Conservation (phyloP, 73 alveolate species). For the Blepharisma japonicum region DNA sequence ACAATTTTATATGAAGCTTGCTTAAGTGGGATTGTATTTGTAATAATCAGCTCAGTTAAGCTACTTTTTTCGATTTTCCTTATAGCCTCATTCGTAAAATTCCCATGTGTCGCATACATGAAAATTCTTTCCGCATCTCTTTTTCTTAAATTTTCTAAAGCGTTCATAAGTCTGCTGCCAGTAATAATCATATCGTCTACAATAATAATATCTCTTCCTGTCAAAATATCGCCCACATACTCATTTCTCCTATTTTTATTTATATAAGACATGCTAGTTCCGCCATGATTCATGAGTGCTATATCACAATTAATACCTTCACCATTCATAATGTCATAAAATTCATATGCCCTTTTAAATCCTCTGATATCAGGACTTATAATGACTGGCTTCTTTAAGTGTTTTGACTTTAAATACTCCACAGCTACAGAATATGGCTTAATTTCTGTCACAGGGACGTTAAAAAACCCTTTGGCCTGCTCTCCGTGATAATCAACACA, state of each 20-base stretch:
- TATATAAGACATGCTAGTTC: background rate
- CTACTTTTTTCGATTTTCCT: slow-evolving; percentile 6
- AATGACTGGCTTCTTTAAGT: background rate
- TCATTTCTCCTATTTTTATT: background rate
- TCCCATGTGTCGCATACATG: background rate
- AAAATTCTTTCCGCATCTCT: slow-evolving; percentile 15
- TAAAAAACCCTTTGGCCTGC: background rate
- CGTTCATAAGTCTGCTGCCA: background rate
- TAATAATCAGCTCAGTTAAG: slow-evolving; percentile 6
- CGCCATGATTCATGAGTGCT: background rate
- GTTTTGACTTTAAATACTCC: background rate
- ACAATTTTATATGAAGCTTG: background rate
- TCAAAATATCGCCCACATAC: background rate
- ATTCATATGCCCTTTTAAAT: background rate
- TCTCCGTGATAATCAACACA: slow-evolving; percentile 10
- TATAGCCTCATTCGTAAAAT: background rate
- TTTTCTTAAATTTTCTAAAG: slow-evolving; percentile 11
- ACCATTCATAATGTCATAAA: background rate
- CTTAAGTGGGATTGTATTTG: background rate
- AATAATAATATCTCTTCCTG: slow-evolving; percentile 19
- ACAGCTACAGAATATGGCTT: slow-evolving; percentile 3
- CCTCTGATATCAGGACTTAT: slow-evolving; percentile 24
- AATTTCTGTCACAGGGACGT: slow-evolving; percentile 11
- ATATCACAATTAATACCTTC: slow-evolving; percentile 5
- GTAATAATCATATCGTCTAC: slow-evolving; percentile 29